Base-by-base conservation (phyloP, 75 land plant genomes). In the Chamaecyparis obtusa region DNA sequence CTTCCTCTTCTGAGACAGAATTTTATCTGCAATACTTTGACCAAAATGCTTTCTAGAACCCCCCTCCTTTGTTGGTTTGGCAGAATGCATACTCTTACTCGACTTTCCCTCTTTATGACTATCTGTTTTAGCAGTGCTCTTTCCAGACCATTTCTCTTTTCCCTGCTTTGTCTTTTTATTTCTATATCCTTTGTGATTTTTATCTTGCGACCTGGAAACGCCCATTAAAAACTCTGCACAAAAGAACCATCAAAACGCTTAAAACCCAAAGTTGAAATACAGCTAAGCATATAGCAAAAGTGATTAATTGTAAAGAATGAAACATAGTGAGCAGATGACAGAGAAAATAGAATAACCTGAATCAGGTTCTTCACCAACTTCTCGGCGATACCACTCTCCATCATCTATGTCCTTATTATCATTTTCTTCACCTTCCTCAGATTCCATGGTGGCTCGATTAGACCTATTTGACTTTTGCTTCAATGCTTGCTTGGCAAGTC, bases 311-410 rank as follows among this genome's bases (percentile, higher is more conserved):
- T 54, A 27, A 84, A 17, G 21, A 17, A 49, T 54, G 10, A 84
- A 84, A 30, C 46, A 46, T 83, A 5, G 9, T 32, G 11, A 17
- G n/a, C 30, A 19, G 8, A n/a, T 83, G 85, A 30, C 1, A 75
- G 1, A 37, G 24, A 44, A 83, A 74, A 83, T 74, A 81, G 56
- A 35, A 44, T 4, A 84, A 92, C 93, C 93, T 92, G 93, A 85
- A 87, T 91, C 93, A 71, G 93, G 93, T 83, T 92, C 93, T 83
- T 92, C 89, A 84, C 93, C 93, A 30, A 91, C 93, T 91, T 92
- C 93, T 57, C 89, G 86, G 51, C 93, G 75, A 72, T 92, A 92
- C 92, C 92, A 92, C 76, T 92, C 92, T 17, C 83, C 86, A 91
- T 91, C 93, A 39, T 91, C 92, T 24, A 84, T 75, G 51, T 92